These are phyloP conservation scores for Paecilomyces dactylethromorphus DNA, from an alignment of 2,329 filamentous ascomycete species.

Conservation along the genomic window DNA sequence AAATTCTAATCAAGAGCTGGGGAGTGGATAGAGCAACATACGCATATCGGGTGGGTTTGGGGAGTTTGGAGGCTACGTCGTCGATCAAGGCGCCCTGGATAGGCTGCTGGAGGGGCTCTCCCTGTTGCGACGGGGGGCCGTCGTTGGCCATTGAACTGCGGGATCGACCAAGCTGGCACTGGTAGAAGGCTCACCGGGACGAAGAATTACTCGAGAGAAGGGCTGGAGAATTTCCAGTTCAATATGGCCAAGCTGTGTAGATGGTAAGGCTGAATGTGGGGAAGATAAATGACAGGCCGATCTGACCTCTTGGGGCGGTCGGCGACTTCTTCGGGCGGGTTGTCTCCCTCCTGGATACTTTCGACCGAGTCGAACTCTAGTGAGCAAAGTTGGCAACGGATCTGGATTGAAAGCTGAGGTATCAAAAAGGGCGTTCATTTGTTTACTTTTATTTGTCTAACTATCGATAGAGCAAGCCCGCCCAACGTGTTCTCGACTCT, in stretches of 20 bases:
- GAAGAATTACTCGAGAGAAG: background rate
- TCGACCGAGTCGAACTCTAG: background rate
- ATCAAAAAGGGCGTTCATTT: background rate
- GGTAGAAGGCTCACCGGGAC: background rate
- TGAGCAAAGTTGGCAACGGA: background rate
- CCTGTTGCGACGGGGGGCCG: constrained; percentile 11
- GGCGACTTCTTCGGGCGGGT: background rate
- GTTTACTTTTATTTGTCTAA: too few species aligned
- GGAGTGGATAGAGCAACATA: constrained; percentile 8
- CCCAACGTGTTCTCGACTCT: background rate
- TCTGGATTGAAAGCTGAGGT: background rate
- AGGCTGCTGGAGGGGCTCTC: constrained; percentile 2
- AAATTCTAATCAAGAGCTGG: background rate
- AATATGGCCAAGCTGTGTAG: background rate
- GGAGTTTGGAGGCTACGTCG: constrained; percentile 7
- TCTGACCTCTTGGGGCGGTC: background rate
- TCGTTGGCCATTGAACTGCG: constrained; percentile 11
- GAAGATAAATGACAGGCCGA: background rate
- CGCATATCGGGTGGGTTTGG: constrained; percentile 19
- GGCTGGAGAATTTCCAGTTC: background rate
- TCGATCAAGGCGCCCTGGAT: constrained; percentile 5
- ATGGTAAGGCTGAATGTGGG: background rate
- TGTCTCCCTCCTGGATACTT: background rate
- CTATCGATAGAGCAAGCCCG: background rate
- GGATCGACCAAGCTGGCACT: background rate